Evolutionary conservation across 2,329 filamentous ascomycete genomes (phyloP).

Genomic region (Fusarium algeriense): DNA sequence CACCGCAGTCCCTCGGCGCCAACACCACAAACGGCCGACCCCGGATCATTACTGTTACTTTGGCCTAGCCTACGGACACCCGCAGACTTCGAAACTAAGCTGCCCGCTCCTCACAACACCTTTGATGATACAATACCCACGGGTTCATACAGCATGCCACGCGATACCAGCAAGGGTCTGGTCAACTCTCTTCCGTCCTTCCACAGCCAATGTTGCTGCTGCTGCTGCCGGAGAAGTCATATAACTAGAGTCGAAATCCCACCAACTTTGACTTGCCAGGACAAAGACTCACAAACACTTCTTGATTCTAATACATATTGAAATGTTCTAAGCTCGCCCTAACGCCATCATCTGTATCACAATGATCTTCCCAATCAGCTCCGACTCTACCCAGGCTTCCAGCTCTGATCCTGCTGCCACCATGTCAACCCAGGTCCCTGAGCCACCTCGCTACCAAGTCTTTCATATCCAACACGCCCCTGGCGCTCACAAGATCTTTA

Average conservation of each 20-base stretch:
- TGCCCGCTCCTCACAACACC: constrained; percentile 7
- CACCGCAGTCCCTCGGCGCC: neutral
- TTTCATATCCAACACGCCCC: constrained; percentile 37
- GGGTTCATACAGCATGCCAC: constrained; percentile 9
- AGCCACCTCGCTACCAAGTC: constrained; percentile 28
- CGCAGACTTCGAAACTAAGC: constrained; percentile 23
- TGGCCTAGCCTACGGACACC: constrained; percentile 20
- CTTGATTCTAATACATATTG: neutral
- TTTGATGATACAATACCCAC: constrained; percentile 14
- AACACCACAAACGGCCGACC: constrained; percentile 16
- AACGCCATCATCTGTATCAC: neutral
- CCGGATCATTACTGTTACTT: constrained; percentile 5
- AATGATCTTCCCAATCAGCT: constrained; percentile 7
- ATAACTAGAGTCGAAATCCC: constrained; percentile 11
- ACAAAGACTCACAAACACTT: neutral
- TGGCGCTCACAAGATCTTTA: constrained; percentile 36
- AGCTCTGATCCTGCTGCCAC: constrained; percentile 1
- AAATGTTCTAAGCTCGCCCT: neutral
- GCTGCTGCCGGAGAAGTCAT: neutral
- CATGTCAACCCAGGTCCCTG: neutral
- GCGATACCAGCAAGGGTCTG: neutral
- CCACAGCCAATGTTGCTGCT: neutral
- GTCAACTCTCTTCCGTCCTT: constrained; percentile 5
- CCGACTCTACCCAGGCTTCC: neutral
- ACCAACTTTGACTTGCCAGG: neutral